These are phyloP conservation scores for Trichosanthes truncata DNA, from an alignment of 306 rosid genomes.

Conservation along the genomic window DNA sequence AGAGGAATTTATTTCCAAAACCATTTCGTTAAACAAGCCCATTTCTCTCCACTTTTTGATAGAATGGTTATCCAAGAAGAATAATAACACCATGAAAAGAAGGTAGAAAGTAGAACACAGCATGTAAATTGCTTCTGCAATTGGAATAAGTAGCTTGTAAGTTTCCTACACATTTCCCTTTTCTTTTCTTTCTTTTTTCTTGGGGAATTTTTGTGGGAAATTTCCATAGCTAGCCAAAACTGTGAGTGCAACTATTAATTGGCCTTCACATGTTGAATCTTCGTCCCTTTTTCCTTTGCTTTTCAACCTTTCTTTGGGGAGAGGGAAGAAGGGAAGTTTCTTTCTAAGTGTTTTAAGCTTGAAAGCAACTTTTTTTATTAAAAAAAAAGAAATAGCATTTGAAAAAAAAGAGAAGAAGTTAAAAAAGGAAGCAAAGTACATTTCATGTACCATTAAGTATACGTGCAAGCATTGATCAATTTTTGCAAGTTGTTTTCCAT, in stretches of 20 bases:
- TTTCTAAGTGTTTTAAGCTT: not conserved
- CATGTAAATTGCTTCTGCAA: not conserved
- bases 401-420: not conserved
- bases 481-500: not conserved
- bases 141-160: not conserved
- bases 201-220: not conserved
- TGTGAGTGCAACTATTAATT: not conserved
- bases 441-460: not conserved
- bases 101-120: not conserved
- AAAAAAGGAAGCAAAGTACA: not conserved
- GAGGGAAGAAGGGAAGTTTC: not conserved
- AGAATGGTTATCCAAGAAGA: not conserved
- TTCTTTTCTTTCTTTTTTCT: not conserved
- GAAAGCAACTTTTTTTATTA: not conserved
- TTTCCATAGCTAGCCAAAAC: not conserved
- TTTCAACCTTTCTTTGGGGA: not conserved
- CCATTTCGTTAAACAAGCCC: not conserved
- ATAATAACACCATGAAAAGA: not conserved
- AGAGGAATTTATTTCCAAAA: not conserved
- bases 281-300: not conserved
- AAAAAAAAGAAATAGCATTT: not conserved
- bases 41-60: not conserved
- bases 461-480: slow-evolving; percentile 6
- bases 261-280: slow-evolving; percentile 4
- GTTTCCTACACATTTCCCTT: not conserved